Evolutionary conservation across 2,329 filamentous ascomycete species (phyloP).

Genomic region (Chlorencoelia australis): DNA sequence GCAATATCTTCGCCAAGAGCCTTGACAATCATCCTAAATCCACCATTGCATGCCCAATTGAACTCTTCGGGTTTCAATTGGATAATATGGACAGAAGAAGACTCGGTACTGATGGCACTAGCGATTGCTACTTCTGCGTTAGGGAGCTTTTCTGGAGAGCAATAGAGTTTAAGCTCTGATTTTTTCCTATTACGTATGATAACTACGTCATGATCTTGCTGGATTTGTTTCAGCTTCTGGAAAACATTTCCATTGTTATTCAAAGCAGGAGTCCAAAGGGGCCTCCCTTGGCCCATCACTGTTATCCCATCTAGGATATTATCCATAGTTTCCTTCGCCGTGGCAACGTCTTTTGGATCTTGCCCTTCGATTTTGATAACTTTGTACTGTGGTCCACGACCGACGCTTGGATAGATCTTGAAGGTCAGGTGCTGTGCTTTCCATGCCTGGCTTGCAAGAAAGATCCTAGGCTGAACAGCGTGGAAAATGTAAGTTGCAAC

Average conservation of each 20-base stretch:
- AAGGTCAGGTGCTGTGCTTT: slow-evolving; percentile 22
- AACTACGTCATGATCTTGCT: neutral
- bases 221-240: neutral
- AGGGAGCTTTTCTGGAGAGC: neutral
- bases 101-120: neutral
- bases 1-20: slow-evolving; percentile 11
- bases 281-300: slow-evolving; percentile 16
- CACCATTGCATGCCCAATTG: neutral
- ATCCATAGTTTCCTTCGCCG: slow-evolving; percentile 27
- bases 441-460: slow-evolving; percentile 23
- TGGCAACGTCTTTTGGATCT: slow-evolving; percentile 21
- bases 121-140: neutral
- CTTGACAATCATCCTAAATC: neutral
- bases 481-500: slow-evolving; percentile 28
- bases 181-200: slow-evolving; percentile 1
- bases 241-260: neutral
- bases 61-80: slow-evolving; percentile 21
- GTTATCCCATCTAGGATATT: slow-evolving; percentile 27
- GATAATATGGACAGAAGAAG: slow-evolving; percentile 17
- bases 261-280: slow-evolving; percentile 30
- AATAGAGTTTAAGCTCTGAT: neutral
- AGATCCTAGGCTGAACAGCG: slow-evolving; percentile 25
- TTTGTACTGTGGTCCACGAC: slow-evolving; percentile 21
- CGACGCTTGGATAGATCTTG: slow-evolving; percentile 18
- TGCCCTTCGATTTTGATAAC: slow-evolving; percentile 32